Percentiles rank a stretch among this genome's conserved stretches.
phyloP scores from a whole-genome alignment of 345 rosid species.

The Aquilaria malaccensis region DNA sequence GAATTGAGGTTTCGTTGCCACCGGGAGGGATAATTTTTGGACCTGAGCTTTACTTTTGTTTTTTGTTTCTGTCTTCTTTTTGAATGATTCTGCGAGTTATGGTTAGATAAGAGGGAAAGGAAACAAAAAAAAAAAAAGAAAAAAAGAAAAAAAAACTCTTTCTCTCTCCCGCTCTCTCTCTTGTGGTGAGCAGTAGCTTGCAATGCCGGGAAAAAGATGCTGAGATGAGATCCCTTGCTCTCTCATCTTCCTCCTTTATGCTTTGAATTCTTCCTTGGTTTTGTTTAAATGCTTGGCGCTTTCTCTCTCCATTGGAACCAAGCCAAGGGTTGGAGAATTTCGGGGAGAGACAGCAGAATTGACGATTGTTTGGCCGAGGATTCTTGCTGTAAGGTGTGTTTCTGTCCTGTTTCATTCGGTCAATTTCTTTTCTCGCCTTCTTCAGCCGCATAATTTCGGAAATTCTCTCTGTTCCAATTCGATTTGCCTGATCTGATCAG shows the following conservation, averaged over 20 bases:
- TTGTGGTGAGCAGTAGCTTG: constrained; percentile 35
- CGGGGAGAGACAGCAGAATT: constrained; percentile 22
- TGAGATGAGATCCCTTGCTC: constrained; percentile 38
- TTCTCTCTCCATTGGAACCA: constrained; percentile 3
- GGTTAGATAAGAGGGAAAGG: constrained; percentile 28
- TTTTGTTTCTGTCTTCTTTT: background rate
- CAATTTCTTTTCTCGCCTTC: constrained; percentile 1
- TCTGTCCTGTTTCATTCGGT: constrained; percentile 21
- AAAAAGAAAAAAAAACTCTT: constrained; percentile 29
- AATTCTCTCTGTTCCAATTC: background rate
- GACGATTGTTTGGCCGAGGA: constrained; percentile 5
- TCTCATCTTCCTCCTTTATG: constrained; percentile 14
- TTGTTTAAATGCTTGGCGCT: constrained; percentile 13
- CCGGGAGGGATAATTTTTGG: too few relatives aligned
- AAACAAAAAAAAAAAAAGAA: constrained; percentile 20
- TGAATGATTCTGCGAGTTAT: constrained; percentile 18
- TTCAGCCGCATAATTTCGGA: background rate
- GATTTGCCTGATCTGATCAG: constrained; percentile 18
- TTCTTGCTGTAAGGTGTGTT: constrained; percentile 26
- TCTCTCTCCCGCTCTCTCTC: constrained; percentile 31
- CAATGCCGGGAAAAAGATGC: constrained; percentile 37
- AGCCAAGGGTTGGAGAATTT: constrained; percentile 10
- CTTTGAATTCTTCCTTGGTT: constrained; percentile 10
- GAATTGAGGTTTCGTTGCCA: too few relatives aligned
- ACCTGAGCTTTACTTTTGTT: constrained; percentile 13